Evolutionary conservation across 2,329 filamentous ascomycete genomes (phyloP).

Genomic region (Tympanopsis confertula): DNA sequence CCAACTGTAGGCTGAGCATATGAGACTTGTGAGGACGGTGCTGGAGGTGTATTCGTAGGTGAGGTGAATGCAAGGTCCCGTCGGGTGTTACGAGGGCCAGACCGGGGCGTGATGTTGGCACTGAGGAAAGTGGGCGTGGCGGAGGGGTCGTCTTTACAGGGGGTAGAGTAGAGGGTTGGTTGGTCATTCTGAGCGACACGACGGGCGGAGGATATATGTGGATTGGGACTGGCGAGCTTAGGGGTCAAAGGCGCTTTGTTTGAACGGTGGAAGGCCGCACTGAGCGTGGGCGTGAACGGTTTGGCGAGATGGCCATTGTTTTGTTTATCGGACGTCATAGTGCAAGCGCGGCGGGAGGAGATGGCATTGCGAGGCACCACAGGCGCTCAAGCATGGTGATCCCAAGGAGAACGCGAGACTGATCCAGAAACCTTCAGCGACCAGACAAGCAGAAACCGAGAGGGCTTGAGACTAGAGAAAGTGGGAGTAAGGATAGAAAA

Average conservation of each 20-base stretch:
- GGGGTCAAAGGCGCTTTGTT: slow-evolving; percentile 5
- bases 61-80: slow-evolving; percentile 39
- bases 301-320: slow-evolving; percentile 1
- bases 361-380: slow-evolving; percentile 1
- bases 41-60: slow-evolving; percentile 26
- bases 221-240: slow-evolving; percentile 4
- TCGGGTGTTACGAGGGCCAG: slow-evolving; percentile 42
- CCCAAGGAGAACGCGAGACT: too few relatives aligned
- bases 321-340: slow-evolving; percentile 2
- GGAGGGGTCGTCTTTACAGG: slow-evolving; percentile 19
- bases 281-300: slow-evolving; percentile 36
- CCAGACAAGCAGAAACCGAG: too few relatives aligned
- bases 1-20: neutral
- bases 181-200: slow-evolving; percentile 15
- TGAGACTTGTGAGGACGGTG: neutral
- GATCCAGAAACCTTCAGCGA: too few relatives aligned
- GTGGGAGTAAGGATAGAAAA: too few relatives aligned
- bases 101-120: slow-evolving; percentile 53
- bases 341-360: neutral
- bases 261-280: slow-evolving; percentile 33
- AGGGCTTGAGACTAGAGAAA: too few relatives aligned
- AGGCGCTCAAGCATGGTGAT: neutral
- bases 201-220: too few relatives aligned
- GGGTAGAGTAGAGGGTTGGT: slow-evolving; percentile 12
- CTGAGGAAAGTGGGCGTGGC: slow-evolving; percentile 34